These are phyloP conservation scores for Solanum chiquidenum DNA, from an alignment of 257 asterid genomes.

Conservation along the genomic window DNA sequence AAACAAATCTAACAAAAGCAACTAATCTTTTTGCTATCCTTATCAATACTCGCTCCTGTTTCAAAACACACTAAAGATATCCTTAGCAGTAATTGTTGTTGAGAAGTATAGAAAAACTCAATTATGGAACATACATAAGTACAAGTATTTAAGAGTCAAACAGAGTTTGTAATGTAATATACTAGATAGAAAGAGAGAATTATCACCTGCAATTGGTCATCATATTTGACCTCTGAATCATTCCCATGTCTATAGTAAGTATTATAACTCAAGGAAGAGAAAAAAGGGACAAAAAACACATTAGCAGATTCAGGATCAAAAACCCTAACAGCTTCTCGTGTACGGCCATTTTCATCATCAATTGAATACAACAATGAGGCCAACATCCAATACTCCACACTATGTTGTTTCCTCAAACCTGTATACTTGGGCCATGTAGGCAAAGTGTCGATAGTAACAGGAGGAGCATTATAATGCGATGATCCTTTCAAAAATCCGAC, in stretches of 20 bases:
- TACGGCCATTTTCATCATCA: slow-evolving; percentile 4
- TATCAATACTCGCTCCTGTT: not conserved
- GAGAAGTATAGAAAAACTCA: not conserved
- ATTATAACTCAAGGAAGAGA: slow-evolving; percentile 76
- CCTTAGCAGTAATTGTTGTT: not conserved
- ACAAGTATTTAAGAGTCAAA: not conserved
- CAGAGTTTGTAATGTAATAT: not conserved
- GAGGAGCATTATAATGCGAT: not conserved
- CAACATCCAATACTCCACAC: slow-evolving; percentile 54
- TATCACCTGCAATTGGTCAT: slow-evolving; percentile 70
- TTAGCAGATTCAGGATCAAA: slow-evolving; percentile 66
- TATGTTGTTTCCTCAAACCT: slow-evolving; percentile 39
- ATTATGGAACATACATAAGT: not conserved
- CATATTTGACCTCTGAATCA: slow-evolving; percentile 42
- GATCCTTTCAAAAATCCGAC: slow-evolving; percentile 24
- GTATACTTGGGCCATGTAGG: slow-evolving; percentile 31
- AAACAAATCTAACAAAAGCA: not conserved
- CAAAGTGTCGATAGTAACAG: slow-evolving; percentile 24
- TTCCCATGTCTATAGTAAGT: slow-evolving; percentile 49
- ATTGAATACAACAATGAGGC: slow-evolving; percentile 30
- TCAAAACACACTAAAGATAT: not conserved
- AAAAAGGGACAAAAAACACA: slow-evolving; percentile 79
- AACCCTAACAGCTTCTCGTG: slow-evolving; percentile 62
- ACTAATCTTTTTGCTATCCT: not conserved
- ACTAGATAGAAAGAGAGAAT: not conserved